Evolutionary conservation across 805 yeast genomes (phyloP).

Genomic region (Sugiyamaella chiloensis): DNA sequence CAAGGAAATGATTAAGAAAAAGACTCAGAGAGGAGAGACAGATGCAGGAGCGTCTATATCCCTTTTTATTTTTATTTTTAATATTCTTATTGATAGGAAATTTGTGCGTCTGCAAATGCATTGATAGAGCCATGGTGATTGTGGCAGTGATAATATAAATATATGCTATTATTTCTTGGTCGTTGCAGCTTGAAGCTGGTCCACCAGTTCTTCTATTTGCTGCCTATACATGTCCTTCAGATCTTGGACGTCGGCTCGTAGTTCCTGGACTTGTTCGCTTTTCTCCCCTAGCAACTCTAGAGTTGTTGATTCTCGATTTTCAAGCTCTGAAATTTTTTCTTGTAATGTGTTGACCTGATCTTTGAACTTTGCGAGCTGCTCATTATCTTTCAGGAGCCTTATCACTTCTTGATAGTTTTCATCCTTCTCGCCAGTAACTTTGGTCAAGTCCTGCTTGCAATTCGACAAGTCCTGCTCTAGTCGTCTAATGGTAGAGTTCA

Average conservation of each 20-base stretch:
- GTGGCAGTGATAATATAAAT: neutral
- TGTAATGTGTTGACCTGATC: constrained; percentile 35
- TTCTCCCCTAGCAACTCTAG: constrained; percentile 80
- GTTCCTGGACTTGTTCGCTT: constrained; percentile 78
- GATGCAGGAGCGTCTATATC: too few species aligned
- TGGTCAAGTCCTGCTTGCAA: constrained; percentile 58
- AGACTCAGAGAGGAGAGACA: too few species aligned
- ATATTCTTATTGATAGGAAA: neutral
- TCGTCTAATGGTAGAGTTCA: constrained; percentile 73
- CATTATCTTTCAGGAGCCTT: constrained; percentile 53
- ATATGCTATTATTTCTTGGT: constrained; percentile 12
- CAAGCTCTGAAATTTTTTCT: constrained; percentile 37
- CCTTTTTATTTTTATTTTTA: too few species aligned
- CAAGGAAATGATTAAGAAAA: constrained; percentile 59
- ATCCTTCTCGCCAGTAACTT: constrained; percentile 55
- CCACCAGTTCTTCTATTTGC: constrained; percentile 86
- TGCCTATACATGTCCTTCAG: constrained; percentile 76
- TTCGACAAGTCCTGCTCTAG: constrained; percentile 74
- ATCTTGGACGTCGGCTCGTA: constrained; percentile 84
- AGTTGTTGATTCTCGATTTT: constrained; percentile 50
- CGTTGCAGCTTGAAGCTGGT: constrained; percentile 44
- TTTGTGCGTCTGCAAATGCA: neutral
- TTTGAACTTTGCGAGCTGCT: constrained; percentile 39
- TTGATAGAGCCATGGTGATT: constrained; percentile 1
- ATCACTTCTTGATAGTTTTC: constrained; percentile 67